phyloP scores from a whole-genome alignment of 73 alveolate genomes.

The Blepharisma japonicum region DNA sequence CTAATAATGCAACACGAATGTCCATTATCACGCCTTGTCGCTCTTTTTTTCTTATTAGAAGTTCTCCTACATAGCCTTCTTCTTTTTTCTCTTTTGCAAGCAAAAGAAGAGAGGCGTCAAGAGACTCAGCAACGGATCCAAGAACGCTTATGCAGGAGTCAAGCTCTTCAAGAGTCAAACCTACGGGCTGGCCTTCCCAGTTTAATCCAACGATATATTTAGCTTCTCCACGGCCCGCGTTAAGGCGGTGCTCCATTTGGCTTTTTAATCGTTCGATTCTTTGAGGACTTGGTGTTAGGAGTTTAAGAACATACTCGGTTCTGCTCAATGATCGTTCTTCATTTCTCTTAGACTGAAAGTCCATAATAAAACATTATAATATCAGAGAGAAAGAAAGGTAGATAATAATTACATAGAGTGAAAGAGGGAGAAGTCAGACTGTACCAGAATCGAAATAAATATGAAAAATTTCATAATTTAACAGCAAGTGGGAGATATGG shows the following conservation, averaged over 20 bases:
- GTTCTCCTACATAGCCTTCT: slow-evolving; percentile 6
- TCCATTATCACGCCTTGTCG: not conserved
- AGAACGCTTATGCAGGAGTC: not conserved
- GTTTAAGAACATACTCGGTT: not conserved
- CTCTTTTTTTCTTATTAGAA: not conserved
- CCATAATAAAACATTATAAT: too few species aligned
- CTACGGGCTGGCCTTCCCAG: not conserved
- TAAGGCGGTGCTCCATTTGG: not conserved
- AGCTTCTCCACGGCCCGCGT: not conserved
- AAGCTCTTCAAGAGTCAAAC: not conserved
- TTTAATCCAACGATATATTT: not conserved
- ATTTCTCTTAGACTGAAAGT: too few species aligned
- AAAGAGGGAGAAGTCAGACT: too few species aligned
- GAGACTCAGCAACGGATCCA: not conserved
- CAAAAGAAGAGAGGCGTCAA: not conserved
- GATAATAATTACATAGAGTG: too few species aligned
- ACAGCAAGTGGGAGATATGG: too few species aligned
- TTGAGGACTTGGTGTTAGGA: not conserved
- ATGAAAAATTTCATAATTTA: too few species aligned
- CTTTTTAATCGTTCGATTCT: slow-evolving; percentile 9
- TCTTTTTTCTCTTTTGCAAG: not conserved
- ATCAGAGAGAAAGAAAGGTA: too few species aligned
- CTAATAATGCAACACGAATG: slow-evolving; percentile 24
- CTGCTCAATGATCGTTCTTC: too few species aligned
- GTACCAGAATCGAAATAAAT: too few species aligned